phyloP scores from a whole-genome alignment of 352 stramenopile genomes.

The Phytophthora tentaculata region DNA sequence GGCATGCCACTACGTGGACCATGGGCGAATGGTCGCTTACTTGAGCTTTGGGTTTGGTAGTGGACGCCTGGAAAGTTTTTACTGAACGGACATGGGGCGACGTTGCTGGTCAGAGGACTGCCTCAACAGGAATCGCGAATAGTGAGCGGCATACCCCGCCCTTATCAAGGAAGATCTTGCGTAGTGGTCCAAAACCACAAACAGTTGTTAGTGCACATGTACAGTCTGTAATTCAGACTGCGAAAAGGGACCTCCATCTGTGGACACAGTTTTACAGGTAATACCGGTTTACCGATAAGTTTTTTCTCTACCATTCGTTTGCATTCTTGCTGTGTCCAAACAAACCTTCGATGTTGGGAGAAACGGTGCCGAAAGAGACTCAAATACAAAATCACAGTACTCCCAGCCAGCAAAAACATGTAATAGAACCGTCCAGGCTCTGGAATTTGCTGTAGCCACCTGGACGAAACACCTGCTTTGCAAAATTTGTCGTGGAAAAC shows the following conservation, averaged over 20 bases:
- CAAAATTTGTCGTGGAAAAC: too few species aligned
- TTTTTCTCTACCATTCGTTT: background rate
- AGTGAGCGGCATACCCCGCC: background rate
- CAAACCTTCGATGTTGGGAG: conserved; percentile 5
- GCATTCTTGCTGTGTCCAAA: background rate
- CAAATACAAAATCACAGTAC: too few species aligned
- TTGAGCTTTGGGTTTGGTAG: conserved; percentile 1
- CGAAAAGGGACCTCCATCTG: background rate
- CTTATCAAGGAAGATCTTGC: background rate
- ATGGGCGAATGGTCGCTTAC: conserved; percentile 3
- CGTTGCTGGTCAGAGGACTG: background rate
- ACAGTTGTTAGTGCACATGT: background rate
- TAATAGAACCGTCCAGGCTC: too few species aligned
- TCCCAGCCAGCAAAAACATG: too few species aligned
- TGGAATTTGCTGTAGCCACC: too few species aligned
- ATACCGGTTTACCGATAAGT: conserved; percentile 3
- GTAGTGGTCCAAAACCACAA: background rate
- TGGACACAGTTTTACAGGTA: background rate
- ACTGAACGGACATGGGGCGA: background rate
- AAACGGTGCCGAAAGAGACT: conserved; percentile 8
- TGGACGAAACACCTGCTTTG: too few species aligned
- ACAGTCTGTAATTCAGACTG: too few species aligned
- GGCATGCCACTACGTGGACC: conserved; percentile 15
- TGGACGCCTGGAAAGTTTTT: background rate
- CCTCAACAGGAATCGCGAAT: background rate